A percentile compares a stretch with the other conserved stretches of the same genome.
These are phyloP conservation scores for Kwoniella botswanensis DNA, from an alignment of 768 basidiomycete genomes.

Conservation along the genomic window DNA sequence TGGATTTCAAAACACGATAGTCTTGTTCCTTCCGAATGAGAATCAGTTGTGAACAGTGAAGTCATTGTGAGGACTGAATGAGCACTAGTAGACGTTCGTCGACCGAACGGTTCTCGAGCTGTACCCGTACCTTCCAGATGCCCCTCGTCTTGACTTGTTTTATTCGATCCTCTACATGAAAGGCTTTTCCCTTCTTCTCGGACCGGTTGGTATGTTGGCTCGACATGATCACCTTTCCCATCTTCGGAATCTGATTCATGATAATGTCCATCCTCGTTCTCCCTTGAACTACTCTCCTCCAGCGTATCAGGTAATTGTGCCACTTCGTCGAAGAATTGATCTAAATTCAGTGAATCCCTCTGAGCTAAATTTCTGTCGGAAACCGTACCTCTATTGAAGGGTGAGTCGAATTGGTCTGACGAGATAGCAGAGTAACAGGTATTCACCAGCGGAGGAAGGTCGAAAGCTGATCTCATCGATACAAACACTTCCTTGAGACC, in stretches of 20 bases:
- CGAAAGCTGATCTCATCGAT: constrained; percentile 27
- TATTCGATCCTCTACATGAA: neutral
- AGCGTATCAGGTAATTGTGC: constrained; percentile 14
- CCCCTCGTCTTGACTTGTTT: neutral
- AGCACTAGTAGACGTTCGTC: neutral
- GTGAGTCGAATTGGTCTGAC: neutral
- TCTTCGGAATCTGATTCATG: neutral
- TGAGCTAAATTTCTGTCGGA: neutral
- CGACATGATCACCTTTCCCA: neutral
- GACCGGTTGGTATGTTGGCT: neutral
- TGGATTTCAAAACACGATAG: constrained; percentile 30
- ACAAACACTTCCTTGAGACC: constrained; percentile 27
- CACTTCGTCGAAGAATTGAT: constrained; percentile 31
- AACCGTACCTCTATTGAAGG: neutral
- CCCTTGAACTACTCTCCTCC: neutral
- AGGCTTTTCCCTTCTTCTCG: neutral
- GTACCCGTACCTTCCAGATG: neutral
- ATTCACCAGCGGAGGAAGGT: constrained; percentile 16
- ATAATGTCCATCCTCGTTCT: constrained; percentile 4
- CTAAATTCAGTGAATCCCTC: constrained; percentile 30
- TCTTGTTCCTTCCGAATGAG: constrained; percentile 4
- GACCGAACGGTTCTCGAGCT: neutral
- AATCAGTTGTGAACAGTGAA: constrained; percentile 15
- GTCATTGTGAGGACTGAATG: constrained; percentile 21
- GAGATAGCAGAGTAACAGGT: neutral